Base-by-base conservation (phyloP, 2,329 filamentous ascomycete genomes). In the Aspergillus alliaceus region DNA sequence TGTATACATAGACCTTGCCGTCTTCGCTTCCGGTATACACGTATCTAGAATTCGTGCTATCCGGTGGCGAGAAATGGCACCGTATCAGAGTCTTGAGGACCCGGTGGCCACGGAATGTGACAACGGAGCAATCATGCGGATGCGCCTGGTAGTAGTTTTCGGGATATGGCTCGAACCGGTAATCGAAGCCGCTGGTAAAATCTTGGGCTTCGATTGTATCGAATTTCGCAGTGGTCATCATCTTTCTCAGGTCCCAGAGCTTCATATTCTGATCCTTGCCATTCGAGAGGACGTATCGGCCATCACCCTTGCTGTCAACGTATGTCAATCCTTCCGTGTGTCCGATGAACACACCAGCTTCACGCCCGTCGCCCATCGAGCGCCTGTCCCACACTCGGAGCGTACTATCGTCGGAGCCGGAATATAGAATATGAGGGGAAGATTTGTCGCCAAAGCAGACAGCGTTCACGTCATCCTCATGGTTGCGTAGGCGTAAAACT, bases 191-290 rank as follows among this genome's bases (percentile, higher is more conserved):
- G 2, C 82, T 85, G 0, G 82, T 84, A 69, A 82, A 86, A 27
- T 72, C 69, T 52, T 75, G 71, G 4, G 78, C 74, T 50, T 86
- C 78, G 56, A 87, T 79, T 4, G 72, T 73, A 58, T 85, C 82
- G 68, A 79, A 75, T 72, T 77, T 72, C 32, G 87, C 82, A 1
- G 89, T 88, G 5, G 86, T 86, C 80, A 95, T 90, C 82, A 92
- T 93, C 82, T 90, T 96, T 51, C 93, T 84, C 55, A 97, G 73
- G 72, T 99, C 95, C 95, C 95, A 99, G 0, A 99, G 82, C 76
- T 98, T 98, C 86, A 96, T 96, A 40, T 88, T 93, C 74, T 98
- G 95, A 70, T 99, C 95, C 71, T 98, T 99, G 60, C 87, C 91
- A 67, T 99, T 99, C 64, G 89, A 93, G 25, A 99, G 84, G 8